A percentile compares a stretch with the other conserved stretches of the same genome.
Evolutionary conservation across 1,284 basidiomycete genomes (phyloP).

Genomic region (Takashimella koratensis): DNA sequence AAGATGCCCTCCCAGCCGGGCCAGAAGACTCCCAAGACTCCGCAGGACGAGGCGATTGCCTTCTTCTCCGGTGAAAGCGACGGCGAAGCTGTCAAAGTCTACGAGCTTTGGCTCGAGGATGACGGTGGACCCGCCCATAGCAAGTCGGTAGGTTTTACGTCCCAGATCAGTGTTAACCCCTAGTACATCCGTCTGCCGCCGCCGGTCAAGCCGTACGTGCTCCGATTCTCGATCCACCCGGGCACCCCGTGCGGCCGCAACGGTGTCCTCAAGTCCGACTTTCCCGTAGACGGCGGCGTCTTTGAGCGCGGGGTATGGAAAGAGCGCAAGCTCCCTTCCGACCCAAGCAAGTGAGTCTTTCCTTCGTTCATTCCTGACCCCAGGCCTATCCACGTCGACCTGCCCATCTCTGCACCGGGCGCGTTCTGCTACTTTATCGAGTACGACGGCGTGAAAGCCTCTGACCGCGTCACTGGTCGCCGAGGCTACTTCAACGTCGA

Average conservation of each 20-base stretch:
- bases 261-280: conserved; percentile 89
- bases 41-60: conserved; percentile 82
- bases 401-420: conserved; percentile 90
- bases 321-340: conserved; percentile 56
- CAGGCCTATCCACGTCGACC: conserved; percentile 84
- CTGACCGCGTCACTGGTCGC: conserved; percentile 63
- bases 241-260: conserved; percentile 83
- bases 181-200: conserved; percentile 94
- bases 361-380: conserved; percentile 21
- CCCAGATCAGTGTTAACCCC: background rate
- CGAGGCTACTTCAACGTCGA: conserved; percentile 95
- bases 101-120: conserved; percentile 75
- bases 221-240: conserved; percentile 82
- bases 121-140: conserved; percentile 85
- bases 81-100: conserved; percentile 69
- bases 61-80: conserved; percentile 64
- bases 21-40: conserved; percentile 65
- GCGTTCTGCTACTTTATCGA: conserved; percentile 92
- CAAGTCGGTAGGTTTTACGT: conserved; percentile 62
- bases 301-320: conserved; percentile 75
- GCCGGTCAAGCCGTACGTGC: conserved; percentile 78
- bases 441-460: conserved; percentile 57
- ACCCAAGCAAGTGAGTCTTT: conserved; percentile 56
- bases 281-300: conserved; percentile 80
- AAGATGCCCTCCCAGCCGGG: conserved; percentile 1